A percentile compares a stretch with the other conserved stretches of the same genome.
These are phyloP conservation scores for Rhodotorula glutinis DNA, from an alignment of 1,284 basidiomycete genomes.

Conservation along the genomic window DNA sequence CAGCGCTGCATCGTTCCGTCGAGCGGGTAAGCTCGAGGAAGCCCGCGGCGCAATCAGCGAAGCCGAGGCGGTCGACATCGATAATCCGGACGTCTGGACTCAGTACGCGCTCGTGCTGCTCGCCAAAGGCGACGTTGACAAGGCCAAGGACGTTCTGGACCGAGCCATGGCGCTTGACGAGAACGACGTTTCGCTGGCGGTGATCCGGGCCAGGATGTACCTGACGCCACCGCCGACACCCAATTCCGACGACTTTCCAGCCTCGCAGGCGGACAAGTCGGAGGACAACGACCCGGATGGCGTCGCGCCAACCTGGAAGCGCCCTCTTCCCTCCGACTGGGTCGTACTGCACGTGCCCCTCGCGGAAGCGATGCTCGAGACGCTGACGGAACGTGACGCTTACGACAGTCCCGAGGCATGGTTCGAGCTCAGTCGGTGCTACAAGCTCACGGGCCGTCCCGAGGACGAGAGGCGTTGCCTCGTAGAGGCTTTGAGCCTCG, in stretches of 20 bases:
- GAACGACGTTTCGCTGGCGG: slow-evolving; percentile 68
- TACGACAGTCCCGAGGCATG: slow-evolving; percentile 91
- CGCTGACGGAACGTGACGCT: slow-evolving; percentile 54
- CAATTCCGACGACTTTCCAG: not conserved
- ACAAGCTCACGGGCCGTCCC: slow-evolving; percentile 58
- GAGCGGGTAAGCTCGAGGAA: slow-evolving; percentile 83
- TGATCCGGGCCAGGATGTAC: slow-evolving; percentile 72
- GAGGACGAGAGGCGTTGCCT: slow-evolving; percentile 73
- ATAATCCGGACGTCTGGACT: slow-evolving; percentile 52
- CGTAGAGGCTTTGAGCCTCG: slow-evolving; percentile 66
- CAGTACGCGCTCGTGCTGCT: slow-evolving; percentile 9
- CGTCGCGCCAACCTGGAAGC: slow-evolving; percentile 1
- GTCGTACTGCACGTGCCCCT: slow-evolving; percentile 54
- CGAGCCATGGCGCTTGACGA: slow-evolving; percentile 46
- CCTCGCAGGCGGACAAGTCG: not conserved
- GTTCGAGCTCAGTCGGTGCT: slow-evolving; percentile 79
- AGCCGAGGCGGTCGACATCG: slow-evolving; percentile 67
- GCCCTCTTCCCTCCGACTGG: slow-evolving; percentile 56
- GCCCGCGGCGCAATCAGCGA: slow-evolving; percentile 88
- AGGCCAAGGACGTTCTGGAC: slow-evolving; percentile 6
- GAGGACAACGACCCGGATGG: not conserved
- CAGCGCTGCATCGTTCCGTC: slow-evolving; percentile 87
- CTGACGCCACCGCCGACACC: slow-evolving; percentile 51
- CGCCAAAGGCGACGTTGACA: not conserved
- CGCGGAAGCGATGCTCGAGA: slow-evolving; percentile 48